Percentiles rank a stretch among this genome's conserved stretches.
phyloP scores from a whole-genome alignment of 2,329 filamentous ascomycete genomes.

The Beauveria pseudobassiana region DNA sequence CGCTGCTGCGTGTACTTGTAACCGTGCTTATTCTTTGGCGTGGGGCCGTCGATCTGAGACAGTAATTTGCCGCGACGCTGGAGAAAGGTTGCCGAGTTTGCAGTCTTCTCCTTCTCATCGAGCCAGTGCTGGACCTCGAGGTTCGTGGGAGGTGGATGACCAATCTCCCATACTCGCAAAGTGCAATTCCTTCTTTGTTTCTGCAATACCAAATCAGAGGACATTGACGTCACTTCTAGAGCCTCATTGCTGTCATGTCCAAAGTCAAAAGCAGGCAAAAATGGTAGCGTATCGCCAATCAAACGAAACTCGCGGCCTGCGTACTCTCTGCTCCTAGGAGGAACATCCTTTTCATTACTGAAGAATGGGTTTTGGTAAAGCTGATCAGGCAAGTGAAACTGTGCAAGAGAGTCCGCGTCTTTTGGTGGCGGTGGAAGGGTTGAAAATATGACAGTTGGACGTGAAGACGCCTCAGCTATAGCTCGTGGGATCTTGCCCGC shows the following conservation, averaged over 20 bases:
- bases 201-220: not conserved
- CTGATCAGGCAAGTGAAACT: conserved; percentile 46
- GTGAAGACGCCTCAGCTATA: not conserved
- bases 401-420: conserved; percentile 18
- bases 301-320: conserved; percentile 80
- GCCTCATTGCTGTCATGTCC: conserved; percentile 29
- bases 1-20: conserved; percentile 80
- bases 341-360: conserved; percentile 75
- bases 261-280: conserved; percentile 70
- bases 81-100: conserved; percentile 16
- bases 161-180: conserved; percentile 69
- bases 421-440: conserved; percentile 20
- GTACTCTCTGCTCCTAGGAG: conserved; percentile 70
- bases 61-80: conserved; percentile 34
- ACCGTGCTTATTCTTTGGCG: conserved; percentile 71
- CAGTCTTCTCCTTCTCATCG: not conserved
- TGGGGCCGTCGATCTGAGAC: conserved; percentile 85
- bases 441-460: conserved; percentile 14
- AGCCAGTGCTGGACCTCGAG: conserved; percentile 49
- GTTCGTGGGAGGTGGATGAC: conserved; percentile 59
- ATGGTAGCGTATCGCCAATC: conserved; percentile 67
- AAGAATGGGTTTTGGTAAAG: conserved; percentile 85
- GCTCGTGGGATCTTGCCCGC: conserved; percentile 1
- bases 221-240: not conserved
- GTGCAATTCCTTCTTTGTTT: conserved; percentile 15